Evolutionary conservation across 2,329 filamentous ascomycete genomes (phyloP).

Genomic region (Didymella pinodella): DNA sequence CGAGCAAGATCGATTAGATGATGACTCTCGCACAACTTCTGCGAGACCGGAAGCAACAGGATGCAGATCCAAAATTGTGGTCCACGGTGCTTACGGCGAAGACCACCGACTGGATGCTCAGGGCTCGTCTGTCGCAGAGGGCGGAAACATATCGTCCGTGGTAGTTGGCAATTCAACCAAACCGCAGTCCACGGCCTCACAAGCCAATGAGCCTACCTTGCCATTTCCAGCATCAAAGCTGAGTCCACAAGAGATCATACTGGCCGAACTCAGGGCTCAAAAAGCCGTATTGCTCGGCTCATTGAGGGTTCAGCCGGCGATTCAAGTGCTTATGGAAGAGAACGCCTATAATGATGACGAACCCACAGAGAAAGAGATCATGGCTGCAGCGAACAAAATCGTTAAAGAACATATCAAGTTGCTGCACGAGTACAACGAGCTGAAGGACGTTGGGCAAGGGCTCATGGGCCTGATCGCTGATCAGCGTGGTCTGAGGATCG

Average conservation of each 20-base stretch:
- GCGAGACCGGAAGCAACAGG: neutral
- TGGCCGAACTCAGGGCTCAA: slow-evolving; percentile 56
- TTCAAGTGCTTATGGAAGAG: slow-evolving; percentile 48
- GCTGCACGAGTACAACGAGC: slow-evolving; percentile 74
- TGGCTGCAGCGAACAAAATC: slow-evolving; percentile 58
- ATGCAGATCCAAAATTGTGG: neutral
- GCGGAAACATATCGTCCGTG: neutral
- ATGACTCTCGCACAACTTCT: neutral
- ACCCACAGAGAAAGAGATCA: slow-evolving; percentile 42
- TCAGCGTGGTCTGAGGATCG: slow-evolving; percentile 63
- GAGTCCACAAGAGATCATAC: slow-evolving; percentile 57
- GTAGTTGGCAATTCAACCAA: neutral
- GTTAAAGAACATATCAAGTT: slow-evolving; percentile 70
- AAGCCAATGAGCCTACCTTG: neutral
- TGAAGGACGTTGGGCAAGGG: slow-evolving; percentile 72
- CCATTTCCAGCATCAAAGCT: neutral
- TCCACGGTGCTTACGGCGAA: neutral
- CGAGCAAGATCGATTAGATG: neutral
- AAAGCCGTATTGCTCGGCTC: slow-evolving; percentile 48
- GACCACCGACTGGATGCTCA: neutral
- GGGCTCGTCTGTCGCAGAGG: neutral
- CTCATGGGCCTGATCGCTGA: slow-evolving; percentile 74
- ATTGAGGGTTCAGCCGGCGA: slow-evolving; percentile 38
- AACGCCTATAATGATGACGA: slow-evolving; percentile 31
- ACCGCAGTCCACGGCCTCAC: slow-evolving; percentile 4